Percentiles rank a stretch among this genome's conserved stretches.
phyloP scores from a whole-genome alignment of 2,329 filamentous ascomycete genomes.

The Sporothrix globosa region DNA sequence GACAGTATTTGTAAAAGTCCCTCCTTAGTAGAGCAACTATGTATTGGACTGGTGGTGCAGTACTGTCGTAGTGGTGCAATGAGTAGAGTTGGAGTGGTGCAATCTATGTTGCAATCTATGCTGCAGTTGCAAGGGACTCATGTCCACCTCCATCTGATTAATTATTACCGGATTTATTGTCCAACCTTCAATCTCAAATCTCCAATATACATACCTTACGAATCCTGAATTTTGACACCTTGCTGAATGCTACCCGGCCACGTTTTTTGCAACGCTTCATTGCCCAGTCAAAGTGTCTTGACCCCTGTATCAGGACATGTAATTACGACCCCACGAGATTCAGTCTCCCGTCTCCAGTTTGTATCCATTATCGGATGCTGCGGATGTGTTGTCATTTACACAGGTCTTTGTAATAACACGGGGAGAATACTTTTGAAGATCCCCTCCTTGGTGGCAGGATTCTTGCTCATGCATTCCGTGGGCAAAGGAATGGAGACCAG shows the following conservation, averaged over 20 bases:
- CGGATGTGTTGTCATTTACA: background rate
- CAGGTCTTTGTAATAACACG: too few relatives aligned
- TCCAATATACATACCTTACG: too few relatives aligned
- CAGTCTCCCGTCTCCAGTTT: background rate
- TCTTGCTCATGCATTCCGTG: background rate
- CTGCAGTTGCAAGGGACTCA: background rate
- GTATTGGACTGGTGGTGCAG: background rate
- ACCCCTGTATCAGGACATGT: too few relatives aligned
- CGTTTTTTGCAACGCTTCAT: slow-evolving; percentile 9
- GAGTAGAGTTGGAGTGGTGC: background rate
- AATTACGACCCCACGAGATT: too few relatives aligned
- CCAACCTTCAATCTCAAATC: background rate
- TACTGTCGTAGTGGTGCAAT: background rate
- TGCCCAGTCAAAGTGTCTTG: too few relatives aligned
- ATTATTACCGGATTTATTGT: too few relatives aligned
- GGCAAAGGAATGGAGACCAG: background rate
- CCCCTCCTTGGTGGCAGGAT: background rate
- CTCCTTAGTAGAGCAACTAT: too few relatives aligned
- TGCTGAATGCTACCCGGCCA: slow-evolving; percentile 20
- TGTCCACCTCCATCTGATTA: too few relatives aligned
- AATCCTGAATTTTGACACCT: background rate
- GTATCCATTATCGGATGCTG: background rate
- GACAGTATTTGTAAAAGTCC: too few relatives aligned
- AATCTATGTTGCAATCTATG: background rate
- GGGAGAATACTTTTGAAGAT: too few relatives aligned